A percentile compares a stretch with the other conserved stretches of the same genome.
These are phyloP conservation scores for Coemansia sp. DNA, from an alignment of 192 early-diverging fungal genomes.

Conservation along the genomic window DNA sequence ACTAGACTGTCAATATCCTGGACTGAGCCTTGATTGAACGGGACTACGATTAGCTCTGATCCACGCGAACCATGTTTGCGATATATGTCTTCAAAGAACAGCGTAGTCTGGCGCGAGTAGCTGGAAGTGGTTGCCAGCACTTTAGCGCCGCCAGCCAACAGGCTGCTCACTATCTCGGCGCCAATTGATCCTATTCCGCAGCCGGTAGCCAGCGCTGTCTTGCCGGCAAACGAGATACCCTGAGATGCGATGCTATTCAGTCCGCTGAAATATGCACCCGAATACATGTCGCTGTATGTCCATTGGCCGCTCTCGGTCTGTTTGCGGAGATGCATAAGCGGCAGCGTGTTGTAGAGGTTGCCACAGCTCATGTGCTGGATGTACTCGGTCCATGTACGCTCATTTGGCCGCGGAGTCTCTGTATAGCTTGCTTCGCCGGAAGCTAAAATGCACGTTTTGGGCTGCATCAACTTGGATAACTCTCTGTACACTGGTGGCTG, in stretches of 20 bases:
- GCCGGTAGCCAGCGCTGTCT: constrained; percentile 84
- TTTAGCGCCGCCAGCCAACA: too few species aligned
- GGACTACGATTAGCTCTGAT: constrained; percentile 84
- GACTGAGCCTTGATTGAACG: constrained; percentile 90
- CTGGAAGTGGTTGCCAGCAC: too few species aligned
- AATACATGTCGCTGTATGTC: constrained; percentile 69
- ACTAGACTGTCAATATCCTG: constrained; percentile 76
- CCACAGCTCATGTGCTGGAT: not conserved
- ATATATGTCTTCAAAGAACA: constrained; percentile 88
- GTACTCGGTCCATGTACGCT: too few species aligned
- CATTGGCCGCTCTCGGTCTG: constrained; percentile 46
- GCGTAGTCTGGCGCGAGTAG: constrained; percentile 49
- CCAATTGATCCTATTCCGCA: constrained; percentile 63
- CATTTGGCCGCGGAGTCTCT: too few species aligned
- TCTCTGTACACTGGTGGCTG: too few species aligned
- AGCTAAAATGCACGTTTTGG: too few species aligned
- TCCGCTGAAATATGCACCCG: constrained; percentile 73
- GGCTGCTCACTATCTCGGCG: too few species aligned
- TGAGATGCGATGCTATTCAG: constrained; percentile 66
- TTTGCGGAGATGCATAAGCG: constrained; percentile 22
- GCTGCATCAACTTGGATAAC: too few species aligned
- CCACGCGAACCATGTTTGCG: constrained; percentile 81
- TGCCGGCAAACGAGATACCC: constrained; percentile 82
- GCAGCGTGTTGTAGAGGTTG: constrained; percentile 15
- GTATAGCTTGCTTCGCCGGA: too few species aligned